These are phyloP conservation scores for Perkinsus marinus DNA, from an alignment of 169 alveolate species.

Conservation along the genomic window DNA sequence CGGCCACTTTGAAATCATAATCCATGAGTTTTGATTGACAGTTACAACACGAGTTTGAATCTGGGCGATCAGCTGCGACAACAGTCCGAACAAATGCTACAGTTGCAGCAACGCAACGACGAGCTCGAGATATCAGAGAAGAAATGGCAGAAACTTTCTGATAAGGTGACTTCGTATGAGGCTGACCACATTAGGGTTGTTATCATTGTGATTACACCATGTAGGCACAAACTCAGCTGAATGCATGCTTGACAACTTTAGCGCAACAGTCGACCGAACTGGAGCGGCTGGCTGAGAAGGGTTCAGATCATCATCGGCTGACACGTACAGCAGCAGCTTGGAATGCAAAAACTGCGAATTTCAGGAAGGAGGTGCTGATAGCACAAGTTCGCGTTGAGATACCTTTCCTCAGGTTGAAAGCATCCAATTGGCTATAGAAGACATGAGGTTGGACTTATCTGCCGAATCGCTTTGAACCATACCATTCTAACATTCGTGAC, in stretches of 20 bases:
- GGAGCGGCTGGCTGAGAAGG: background rate
- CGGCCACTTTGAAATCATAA: background rate
- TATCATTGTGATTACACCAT: background rate
- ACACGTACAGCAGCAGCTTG: background rate
- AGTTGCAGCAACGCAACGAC: background rate
- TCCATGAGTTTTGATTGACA: background rate
- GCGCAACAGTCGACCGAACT: background rate
- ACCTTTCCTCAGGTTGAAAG: background rate
- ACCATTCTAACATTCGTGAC: no score
- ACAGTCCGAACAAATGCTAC: background rate
- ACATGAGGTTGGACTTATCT: background rate
- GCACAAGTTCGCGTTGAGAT: background rate
- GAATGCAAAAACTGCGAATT: background rate
- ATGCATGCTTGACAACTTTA: background rate
- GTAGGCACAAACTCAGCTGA: background rate
- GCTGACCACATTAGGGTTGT: background rate
- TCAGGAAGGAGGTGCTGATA: background rate
- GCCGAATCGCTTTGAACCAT: background rate
- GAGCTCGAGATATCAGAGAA: background rate
- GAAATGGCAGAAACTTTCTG: background rate
- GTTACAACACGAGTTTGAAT: background rate
- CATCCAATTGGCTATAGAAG: background rate
- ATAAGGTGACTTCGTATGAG: background rate
- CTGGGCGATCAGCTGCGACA: background rate
- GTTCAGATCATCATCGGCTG: background rate